These are phyloP conservation scores for Acer campestre DNA, from an alignment of 345 rosid species.

Conservation along the genomic window DNA sequence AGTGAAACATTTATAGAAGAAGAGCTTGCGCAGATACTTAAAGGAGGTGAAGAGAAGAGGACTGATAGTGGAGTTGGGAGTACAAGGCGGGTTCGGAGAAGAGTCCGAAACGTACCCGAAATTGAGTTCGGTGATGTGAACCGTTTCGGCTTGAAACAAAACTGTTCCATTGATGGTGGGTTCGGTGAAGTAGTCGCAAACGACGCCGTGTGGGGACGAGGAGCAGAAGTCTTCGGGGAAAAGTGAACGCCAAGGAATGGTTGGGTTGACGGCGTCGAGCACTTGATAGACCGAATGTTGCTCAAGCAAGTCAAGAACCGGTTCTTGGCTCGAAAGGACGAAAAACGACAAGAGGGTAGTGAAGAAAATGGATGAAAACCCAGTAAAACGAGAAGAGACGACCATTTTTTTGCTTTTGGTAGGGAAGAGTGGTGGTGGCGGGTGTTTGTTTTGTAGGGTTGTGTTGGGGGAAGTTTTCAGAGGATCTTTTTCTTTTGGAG, in stretches of 20 bases:
- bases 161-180: slow-evolving; percentile 18
- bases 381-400: neutral
- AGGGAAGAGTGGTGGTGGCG: neutral
- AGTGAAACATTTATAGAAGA: slow-evolving; percentile 68
- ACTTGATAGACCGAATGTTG: slow-evolving; percentile 56
- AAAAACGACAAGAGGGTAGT: slow-evolving; percentile 17
- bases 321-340: slow-evolving; percentile 31
- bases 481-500: neutral
- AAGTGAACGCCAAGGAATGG: slow-evolving; percentile 55
- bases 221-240: slow-evolving; percentile 64
- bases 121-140: slow-evolving; percentile 59
- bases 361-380: slow-evolving; percentile 26
- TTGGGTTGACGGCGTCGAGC: slow-evolving; percentile 54
- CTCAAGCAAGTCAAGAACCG: slow-evolving; percentile 50
- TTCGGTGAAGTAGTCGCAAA: slow-evolving; percentile 48
- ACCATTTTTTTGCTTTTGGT: slow-evolving; percentile 19
- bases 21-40: slow-evolving; percentile 58
- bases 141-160: slow-evolving; percentile 17
- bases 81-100: slow-evolving; percentile 64
- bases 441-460: slow-evolving; percentile 9
- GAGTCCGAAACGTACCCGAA: slow-evolving; percentile 68
- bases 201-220: slow-evolving; percentile 71
- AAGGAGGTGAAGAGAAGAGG: slow-evolving; percentile 60
- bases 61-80: slow-evolving; percentile 47
- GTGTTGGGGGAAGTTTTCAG: neutral